Evolutionary conservation across 176 grass and related monocot species (phyloP), one percentile per base, ranked within the genome.

Genomic region (Zizania latifolia): DNA sequence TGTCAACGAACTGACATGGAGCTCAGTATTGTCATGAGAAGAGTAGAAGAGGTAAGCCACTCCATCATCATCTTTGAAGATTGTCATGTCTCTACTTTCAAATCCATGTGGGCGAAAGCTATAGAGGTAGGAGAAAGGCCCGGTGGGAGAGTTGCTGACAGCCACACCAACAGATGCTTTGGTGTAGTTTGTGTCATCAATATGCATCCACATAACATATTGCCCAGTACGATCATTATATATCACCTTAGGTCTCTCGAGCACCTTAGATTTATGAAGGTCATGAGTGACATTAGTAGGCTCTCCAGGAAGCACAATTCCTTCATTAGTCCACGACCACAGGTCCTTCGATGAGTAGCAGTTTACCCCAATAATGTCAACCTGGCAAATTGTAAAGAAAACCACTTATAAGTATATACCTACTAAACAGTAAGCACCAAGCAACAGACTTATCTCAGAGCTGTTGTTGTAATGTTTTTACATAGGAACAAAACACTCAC

Each of bases 181-280:
- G 75, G 88, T 97, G 40, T 93, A 97, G 56, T 93, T 92, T 10
- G 54, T 72, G 51, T 94, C 91, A 43, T 98, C 95, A 8, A 94
- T 54, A 72, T 98, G 95, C 95, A 98, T 92, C 95, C 95, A 94
- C 95, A 98, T 98, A 35, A 98, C 79, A 35, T 98, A 98, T 68
- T 90, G 61, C 23, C 78, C 45, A 4, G 86, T 94, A 31, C 12
- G 81, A 29, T 80, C 83, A 27, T 98, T 98, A 70, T 87, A 94
- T 80, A 90, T 88, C 81, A 98, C 94, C 75, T 98, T 98, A 24
- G 91, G 95, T 39, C 95, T 90, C 82, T 98, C 94, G 14, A 98
- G 81, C 27, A 98, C 91, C 61, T 98, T 98, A 11, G 84, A 89
- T 76, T 58, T 89, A 67, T 98, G 80, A 60, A 98, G 83, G 48